Evolutionary conservation across 2,329 filamentous ascomycete species (phyloP), one percentile per base, ranked within the genome.

Genomic region (Fonsecaea nubica): DNA sequence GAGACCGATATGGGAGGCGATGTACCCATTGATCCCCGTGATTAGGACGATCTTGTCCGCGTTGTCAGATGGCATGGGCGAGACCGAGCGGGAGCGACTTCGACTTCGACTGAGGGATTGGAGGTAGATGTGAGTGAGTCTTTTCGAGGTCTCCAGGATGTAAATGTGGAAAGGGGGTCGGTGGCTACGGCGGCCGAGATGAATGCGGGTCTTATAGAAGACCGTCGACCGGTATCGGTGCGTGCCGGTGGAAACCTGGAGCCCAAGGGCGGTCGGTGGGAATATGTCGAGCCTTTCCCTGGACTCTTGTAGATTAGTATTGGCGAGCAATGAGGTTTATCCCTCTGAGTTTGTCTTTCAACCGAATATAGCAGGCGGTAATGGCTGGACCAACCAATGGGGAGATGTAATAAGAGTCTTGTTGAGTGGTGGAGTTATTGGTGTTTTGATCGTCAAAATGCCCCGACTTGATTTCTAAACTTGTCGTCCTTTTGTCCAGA

Each of bases 21-120:
- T 79, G 71, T 78, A 81, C 61, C 78, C 79, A 59, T 80, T 80
- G 62, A 78, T 77, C 33, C 79, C 79, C 0, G 79, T 79, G 18
- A 81, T 74, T 10, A 78, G 74, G 12, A 77, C 75, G 40, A 69
- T 62, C 55, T 72, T 70, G 61, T 56, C 61, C 38, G 38, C 33
- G 53, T 64, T 64, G n/a, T 58, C 25, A 10, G 42, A n/a, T 5
- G 59, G 36, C 65, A 65, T 64, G 12, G 65, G 61, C 12, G 67
- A 69, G 7, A 50, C 45, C 8, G 67, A 64, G 21, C 55, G 15
- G 12, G 67, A 69, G 10, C 59, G 64, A 30, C 58, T 62, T 21
- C 57, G 57, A 57, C 58, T 65, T 48, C 62, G 65, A 53, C 59
- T 65, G 35, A 68, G 58, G 2, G 62, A 65, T 12, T 59, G 62